A percentile compares a stretch with the other conserved stretches of the same genome.
Conservation (phyloP, 176 grass and related monocot genomes). For the Oryza glumipatula region DNA sequence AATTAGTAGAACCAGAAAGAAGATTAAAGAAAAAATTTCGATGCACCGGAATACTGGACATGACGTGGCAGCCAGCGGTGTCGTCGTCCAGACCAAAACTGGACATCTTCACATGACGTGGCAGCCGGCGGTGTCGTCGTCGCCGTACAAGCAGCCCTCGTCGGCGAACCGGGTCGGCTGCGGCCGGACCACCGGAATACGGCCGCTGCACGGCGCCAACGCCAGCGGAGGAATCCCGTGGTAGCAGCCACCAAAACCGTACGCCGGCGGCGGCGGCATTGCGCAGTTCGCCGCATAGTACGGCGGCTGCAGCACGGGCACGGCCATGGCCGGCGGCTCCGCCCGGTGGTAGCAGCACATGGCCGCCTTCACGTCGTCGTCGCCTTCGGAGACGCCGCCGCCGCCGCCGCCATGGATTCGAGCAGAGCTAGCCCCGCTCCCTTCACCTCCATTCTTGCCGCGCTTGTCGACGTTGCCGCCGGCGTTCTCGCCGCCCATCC, state of each 20-base stretch:
- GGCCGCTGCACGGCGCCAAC: background rate
- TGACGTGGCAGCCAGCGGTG: too few species aligned
- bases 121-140: background rate
- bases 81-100: too few species aligned
- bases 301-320: background rate
- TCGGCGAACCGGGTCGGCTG: background rate
- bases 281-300: background rate
- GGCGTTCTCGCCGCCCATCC: background rate
- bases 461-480: background rate
- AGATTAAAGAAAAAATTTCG: background rate
- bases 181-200: background rate
- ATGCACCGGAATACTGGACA: too few species aligned
- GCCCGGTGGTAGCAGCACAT: background rate
- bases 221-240: background rate
- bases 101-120: background rate
- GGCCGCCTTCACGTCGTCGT: background rate
- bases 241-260: background rate
- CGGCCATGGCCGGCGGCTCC: background rate
- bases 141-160: background rate
- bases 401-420: too few species aligned
- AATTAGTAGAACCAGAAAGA: background rate
- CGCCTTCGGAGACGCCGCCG: too few species aligned
- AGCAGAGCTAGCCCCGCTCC: too few species aligned
- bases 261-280: background rate
- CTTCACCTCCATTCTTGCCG: background rate